A percentile compares a stretch with the other conserved stretches of the same genome.
Conservation (phyloP, 228 moss, liverwort and hornwort genomes). For the Sphagnum magellanicum region DNA sequence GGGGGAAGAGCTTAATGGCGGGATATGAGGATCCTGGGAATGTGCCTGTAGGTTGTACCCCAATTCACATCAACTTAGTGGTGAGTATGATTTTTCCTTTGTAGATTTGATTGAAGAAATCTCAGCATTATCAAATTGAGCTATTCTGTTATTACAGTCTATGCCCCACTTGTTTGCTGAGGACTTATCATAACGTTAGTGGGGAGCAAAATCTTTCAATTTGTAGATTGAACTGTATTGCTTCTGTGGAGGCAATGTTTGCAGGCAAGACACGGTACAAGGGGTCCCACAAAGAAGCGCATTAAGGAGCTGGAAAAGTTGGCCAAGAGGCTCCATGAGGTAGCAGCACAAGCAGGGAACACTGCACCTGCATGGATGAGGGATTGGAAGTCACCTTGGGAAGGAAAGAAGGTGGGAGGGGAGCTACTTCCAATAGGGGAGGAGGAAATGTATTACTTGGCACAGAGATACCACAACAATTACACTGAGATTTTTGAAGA, state of each 20-base stretch:
- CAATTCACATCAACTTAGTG: conserved; percentile 46
- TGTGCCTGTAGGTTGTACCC: conserved; percentile 29
- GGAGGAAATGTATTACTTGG: conserved; percentile 67
- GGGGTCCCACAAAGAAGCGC: conserved; percentile 61
- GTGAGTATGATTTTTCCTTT: conserved; percentile 6
- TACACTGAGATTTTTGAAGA: conserved; percentile 65
- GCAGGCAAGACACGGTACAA: conserved; percentile 80
- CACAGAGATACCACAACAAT: conserved; percentile 42
- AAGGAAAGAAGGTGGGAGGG: conserved; percentile 63
- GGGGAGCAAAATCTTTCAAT: background rate
- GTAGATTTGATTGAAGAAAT: background rate
- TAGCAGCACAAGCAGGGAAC: conserved; percentile 8
- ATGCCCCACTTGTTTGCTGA: no score
- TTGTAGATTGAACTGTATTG: background rate
- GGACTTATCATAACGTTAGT: background rate
- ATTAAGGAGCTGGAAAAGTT: conserved; percentile 54
- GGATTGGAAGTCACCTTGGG: conserved; percentile 72
- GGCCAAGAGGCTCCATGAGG: conserved; percentile 22
- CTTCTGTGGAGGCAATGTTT: background rate
- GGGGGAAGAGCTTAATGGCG: conserved; percentile 28
- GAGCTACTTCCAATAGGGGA: conserved; percentile 70
- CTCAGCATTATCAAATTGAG: no score
- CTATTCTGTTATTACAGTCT: no score
- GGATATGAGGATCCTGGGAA: conserved; percentile 12
- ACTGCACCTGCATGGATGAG: conserved; percentile 55